These are phyloP conservation scores for Candida nemodendra DNA, from an alignment of 805 yeast species.

Conservation along the genomic window DNA sequence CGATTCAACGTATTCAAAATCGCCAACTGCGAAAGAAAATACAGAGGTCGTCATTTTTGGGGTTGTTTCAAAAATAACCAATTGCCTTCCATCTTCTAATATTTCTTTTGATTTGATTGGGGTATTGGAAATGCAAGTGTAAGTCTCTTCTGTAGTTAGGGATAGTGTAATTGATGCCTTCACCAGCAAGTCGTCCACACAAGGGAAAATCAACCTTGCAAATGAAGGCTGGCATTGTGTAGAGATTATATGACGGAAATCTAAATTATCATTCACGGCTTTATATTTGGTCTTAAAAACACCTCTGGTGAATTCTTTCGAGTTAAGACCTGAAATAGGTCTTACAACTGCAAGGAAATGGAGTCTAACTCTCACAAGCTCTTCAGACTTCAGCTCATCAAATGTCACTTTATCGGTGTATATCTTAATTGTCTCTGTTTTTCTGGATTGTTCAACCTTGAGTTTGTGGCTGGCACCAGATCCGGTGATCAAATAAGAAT, in stretches of 20 bases:
- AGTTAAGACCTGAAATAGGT: slow-evolving; percentile 48
- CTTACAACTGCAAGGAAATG: slow-evolving; percentile 52
- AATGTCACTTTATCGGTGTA: slow-evolving; percentile 27
- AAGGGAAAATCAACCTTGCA: slow-evolving; percentile 64
- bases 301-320: slow-evolving; percentile 60
- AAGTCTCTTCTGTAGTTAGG: slow-evolving; percentile 43
- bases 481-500: slow-evolving; percentile 28
- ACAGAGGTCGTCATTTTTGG: slow-evolving; percentile 62
- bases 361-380: slow-evolving; percentile 25
- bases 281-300: slow-evolving; percentile 66
- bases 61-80: slow-evolving; percentile 48
- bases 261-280: slow-evolving; percentile 46
- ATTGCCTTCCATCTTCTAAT: slow-evolving; percentile 24
- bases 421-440: slow-evolving; percentile 35
- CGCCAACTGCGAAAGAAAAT: slow-evolving; percentile 70
- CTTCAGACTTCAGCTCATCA: slow-evolving; percentile 7
- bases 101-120: slow-evolving; percentile 28
- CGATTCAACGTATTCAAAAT: slow-evolving; percentile 52
- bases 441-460: slow-evolving; percentile 36
- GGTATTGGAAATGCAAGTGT: slow-evolving; percentile 53
- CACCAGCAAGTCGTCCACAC: slow-evolving; percentile 60
- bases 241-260: slow-evolving; percentile 55
- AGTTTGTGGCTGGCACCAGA: slow-evolving; percentile 14
- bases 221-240: slow-evolving; percentile 73
- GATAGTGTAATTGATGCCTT: slow-evolving; percentile 53